phyloP scores from a whole-genome alignment of 179 eudicot species.

The Carnegiea gigantea region DNA sequence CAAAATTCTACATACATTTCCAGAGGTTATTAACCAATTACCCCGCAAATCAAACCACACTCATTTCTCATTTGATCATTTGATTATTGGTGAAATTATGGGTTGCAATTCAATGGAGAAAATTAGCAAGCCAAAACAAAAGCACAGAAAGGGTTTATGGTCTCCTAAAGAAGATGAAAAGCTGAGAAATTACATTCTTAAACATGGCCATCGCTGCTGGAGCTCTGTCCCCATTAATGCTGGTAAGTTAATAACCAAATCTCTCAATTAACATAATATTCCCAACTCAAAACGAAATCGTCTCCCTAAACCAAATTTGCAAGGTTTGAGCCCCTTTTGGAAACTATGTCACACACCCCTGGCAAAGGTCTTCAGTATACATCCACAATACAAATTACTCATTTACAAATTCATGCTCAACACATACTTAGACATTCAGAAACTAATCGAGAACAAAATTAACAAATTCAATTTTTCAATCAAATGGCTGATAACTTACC shows the following conservation, averaged over 20 bases:
- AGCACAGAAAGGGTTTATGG: conserved; percentile 9
- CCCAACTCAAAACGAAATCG: no score
- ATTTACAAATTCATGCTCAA: no score
- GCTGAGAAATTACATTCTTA: neutral
- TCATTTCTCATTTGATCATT: neutral
- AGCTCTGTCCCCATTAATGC: conserved; percentile 7
- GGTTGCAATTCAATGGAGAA: conserved; percentile 9
- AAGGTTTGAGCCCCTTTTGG: no score
- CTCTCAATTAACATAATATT: neutral
- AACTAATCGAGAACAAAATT: no score
- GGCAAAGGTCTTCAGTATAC: no score
- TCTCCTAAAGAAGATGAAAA: conserved; percentile 6
- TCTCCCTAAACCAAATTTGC: no score
- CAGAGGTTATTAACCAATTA: neutral
- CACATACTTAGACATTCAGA: no score
- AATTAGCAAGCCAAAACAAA: conserved; percentile 6
- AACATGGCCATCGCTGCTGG: conserved; percentile 14
- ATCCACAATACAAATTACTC: no score
- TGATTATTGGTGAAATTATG: neutral
- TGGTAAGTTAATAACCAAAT: neutral
- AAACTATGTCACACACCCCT: no score
- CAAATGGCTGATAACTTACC: no score
- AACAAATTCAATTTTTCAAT: no score
- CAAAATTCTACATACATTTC: neutral
- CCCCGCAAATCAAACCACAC: neutral